Percentiles rank a stretch among this genome's conserved stretches.
Evolutionary conservation across 331 rosid species (phyloP).

Genomic region (Malus hybrid): DNA sequence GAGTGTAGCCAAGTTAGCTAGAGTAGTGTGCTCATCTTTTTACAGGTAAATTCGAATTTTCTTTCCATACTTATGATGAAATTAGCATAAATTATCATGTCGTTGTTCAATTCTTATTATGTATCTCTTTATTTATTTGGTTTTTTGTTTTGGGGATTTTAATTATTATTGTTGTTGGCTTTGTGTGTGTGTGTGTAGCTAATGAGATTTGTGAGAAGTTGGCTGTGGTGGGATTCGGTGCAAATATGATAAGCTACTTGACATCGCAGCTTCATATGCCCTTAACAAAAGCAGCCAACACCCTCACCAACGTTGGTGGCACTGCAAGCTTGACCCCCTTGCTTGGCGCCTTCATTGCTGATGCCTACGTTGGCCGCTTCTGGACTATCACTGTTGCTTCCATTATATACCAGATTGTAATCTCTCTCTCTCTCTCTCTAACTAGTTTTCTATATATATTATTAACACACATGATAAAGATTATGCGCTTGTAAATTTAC

Average conservation of each 20-base stretch:
- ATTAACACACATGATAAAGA: too few species aligned
- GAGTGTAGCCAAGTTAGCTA: too few species aligned
- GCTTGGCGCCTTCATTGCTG: constrained; percentile 82
- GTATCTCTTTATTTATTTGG: neutral
- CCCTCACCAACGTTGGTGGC: constrained; percentile 74
- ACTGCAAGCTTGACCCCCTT: constrained; percentile 85
- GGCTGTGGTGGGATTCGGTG: constrained; percentile 81
- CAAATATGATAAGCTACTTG: constrained; percentile 85
- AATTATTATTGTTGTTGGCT: neutral
- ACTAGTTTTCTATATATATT: too few species aligned
- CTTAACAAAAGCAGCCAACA: constrained; percentile 74
- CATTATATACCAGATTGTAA: constrained; percentile 61
- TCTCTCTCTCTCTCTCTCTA: neutral
- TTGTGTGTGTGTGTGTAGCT: constrained; percentile 26
- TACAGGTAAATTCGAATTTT: too few species aligned
- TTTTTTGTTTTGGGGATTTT: neutral
- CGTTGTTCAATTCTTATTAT: too few species aligned
- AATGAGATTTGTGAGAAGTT: constrained; percentile 80
- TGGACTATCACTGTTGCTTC: constrained; percentile 72
- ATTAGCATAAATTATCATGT: too few species aligned
- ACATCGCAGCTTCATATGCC: constrained; percentile 82
- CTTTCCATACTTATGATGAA: too few species aligned
- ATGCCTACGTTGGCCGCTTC: constrained; percentile 69
- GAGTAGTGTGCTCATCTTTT: too few species aligned
- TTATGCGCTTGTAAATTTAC: too few species aligned